Evolutionary conservation across 2,329 filamentous ascomycete genomes (phyloP), one percentile per base, ranked within the genome.

Genomic region (Xylaria sp.): DNA sequence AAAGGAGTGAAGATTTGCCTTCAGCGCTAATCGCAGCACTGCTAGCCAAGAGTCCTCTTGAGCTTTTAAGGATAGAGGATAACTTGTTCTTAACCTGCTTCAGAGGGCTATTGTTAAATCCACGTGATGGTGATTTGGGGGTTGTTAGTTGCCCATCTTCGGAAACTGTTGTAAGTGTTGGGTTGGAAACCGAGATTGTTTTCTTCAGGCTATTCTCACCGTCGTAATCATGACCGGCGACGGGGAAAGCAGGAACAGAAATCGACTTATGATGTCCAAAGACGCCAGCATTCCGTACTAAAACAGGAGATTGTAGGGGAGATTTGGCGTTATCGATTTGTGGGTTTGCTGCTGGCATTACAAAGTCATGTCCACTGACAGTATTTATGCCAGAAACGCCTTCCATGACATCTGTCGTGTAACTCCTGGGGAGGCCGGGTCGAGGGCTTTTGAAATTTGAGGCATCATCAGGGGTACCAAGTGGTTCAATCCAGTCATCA

Each of bases 41-140:
- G 72, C 92, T 96, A 20, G 91, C 93, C 69, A 97, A 90, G 55
- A 97, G 87, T 15, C 91, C 92, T 78, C 92, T 95, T 3, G 94
- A 96, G 62, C 90, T 92, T 79, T 94, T 94, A 73, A 97, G 84
- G 66, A 97, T 94, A 10, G 94, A 97, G 53, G 95, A 96, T 54
- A 98, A 84, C 77, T 94, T 96, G 75, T 92, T 93, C 81, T 97
- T 98, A 31, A 96, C 94, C 58, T 96, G 93, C 79, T 94, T 97
- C 66, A 97, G 80, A 5, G 93, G 93, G 65, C 91, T 95, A 71
- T 96, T 94, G 7, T 85, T 83, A 73, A 87, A 83, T 55, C 77
- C 81, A 61, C 87, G 81, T 5, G 85, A 83, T 0, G 87, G 86
- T 0, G 88, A 89, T 71, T 88, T 89, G 0, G 85, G 77, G 69